These are phyloP conservation scores for Pichia sp. DNA, from an alignment of 1,139 yeast genomes.

Conservation along the genomic window DNA sequence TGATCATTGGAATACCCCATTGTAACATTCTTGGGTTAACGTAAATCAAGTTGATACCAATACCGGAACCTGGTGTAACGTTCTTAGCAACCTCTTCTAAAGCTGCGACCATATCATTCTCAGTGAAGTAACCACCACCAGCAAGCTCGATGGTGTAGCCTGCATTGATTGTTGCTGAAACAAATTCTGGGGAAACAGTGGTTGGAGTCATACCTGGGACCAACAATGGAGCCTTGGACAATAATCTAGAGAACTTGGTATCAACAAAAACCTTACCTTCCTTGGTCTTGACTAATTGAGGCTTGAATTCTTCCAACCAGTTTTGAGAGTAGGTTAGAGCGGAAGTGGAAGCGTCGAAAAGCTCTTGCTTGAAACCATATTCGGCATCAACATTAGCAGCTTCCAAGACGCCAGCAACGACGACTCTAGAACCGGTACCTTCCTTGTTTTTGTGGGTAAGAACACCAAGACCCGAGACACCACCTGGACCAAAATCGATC, in stretches of 20 bases:
- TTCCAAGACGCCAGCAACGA: constrained; percentile 89
- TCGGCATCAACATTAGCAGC: constrained; percentile 61
- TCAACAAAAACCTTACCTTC: constrained; percentile 77
- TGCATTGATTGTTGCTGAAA: constrained; percentile 87
- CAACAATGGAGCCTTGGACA: constrained; percentile 95
- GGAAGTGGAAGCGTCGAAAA: constrained; percentile 62
- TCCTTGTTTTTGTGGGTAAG: constrained; percentile 96
- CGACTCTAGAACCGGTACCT: constrained; percentile 95
- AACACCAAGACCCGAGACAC: constrained; percentile 92
- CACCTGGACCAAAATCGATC: constrained; percentile 98
- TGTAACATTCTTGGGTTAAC: constrained; percentile 97
- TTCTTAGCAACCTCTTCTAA: constrained; percentile 60
- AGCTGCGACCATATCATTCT: constrained; percentile 65
- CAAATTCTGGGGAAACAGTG: constrained; percentile 90
- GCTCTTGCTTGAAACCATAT: constrained; percentile 92
- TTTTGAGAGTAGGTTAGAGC: constrained; percentile 77
- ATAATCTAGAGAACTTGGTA: constrained; percentile 85
- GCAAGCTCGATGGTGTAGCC: constrained; percentile 98
- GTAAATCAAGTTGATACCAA: constrained; percentile 85
- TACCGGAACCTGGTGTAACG: constrained; percentile 78
- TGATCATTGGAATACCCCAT: constrained; percentile 97
- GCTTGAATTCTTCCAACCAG: constrained; percentile 87
- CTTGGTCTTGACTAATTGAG: constrained; percentile 69
- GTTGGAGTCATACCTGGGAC: constrained; percentile 99
- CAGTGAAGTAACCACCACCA: constrained; percentile 95